These are phyloP conservation scores for Pestalotiopsis sp. DNA, from an alignment of 2,329 filamentous ascomycete genomes.

Conservation along the genomic window DNA sequence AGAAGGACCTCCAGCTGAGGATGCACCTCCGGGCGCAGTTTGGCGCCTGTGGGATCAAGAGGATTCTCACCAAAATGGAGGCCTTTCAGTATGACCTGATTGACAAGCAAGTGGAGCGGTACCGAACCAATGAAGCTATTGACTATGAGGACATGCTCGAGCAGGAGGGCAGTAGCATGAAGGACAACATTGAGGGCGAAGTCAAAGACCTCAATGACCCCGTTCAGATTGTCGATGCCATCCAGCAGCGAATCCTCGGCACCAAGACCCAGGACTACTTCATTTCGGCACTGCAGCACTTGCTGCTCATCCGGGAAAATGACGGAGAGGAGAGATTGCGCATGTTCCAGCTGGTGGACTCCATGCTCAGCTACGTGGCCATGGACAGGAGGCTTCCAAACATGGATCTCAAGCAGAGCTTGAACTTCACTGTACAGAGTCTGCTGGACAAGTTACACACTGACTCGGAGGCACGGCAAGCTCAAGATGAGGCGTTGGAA, in stretches of 20 bases:
- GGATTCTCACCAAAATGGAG: constrained; percentile 95
- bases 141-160: constrained; percentile 98
- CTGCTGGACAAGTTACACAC: constrained; percentile 95
- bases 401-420: constrained; percentile 95
- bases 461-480: constrained; percentile 90
- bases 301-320: constrained; percentile 89
- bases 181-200: constrained; percentile 84
- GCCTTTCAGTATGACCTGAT: constrained; percentile 97
- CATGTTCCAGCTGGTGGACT: constrained; percentile 97
- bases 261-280: constrained; percentile 94
- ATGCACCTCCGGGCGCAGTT: constrained; percentile 96
- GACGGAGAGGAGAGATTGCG: constrained; percentile 89
- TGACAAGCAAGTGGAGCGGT: constrained; percentile 96
- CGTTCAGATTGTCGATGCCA: constrained; percentile 90
- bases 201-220: constrained; percentile 93
- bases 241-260: constrained; percentile 80
- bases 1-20: constrained; percentile 85
- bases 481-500: constrained; percentile 88
- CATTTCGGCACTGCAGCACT: constrained; percentile 90
- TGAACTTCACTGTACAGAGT: constrained; percentile 96
- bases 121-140: constrained; percentile 91
- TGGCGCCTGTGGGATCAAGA: constrained; percentile 91
- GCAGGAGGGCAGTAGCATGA: constrained; percentile 85
- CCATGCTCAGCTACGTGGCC: constrained; percentile 98
- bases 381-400: constrained; percentile 96